Evolutionary conservation across 1,284 basidiomycete species (phyloP).

Genomic region (Ceratobasidium sp.): DNA sequence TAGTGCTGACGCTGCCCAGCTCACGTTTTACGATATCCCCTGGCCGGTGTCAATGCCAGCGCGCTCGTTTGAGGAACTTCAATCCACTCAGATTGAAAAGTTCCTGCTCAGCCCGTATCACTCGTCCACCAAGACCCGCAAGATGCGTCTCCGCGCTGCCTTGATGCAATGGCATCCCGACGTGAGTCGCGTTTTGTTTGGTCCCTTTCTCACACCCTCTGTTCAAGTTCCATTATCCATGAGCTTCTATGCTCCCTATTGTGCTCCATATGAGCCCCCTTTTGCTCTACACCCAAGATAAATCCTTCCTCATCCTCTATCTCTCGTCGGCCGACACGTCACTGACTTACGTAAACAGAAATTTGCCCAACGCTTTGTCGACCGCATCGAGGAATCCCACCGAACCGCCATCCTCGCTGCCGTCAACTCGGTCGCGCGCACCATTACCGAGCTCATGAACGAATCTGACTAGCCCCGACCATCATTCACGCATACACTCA

Average conservation of each 20-base stretch:
- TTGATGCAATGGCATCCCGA: constrained; percentile 77
- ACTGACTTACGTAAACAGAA: constrained; percentile 12
- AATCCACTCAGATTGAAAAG: constrained; percentile 51
- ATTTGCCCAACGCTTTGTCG: constrained; percentile 29
- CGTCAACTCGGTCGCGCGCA: constrained; percentile 33
- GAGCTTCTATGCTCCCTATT: not conserved
- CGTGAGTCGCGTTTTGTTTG: constrained; percentile 32
- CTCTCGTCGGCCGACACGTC: not conserved
- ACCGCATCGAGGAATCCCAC: constrained; percentile 35
- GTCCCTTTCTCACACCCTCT: not conserved
- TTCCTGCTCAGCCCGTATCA: constrained; percentile 63
- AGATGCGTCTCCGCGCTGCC: constrained; percentile 63
- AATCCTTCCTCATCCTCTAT: not conserved
- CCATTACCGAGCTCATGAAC: constrained; percentile 33
- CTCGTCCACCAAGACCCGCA: constrained; percentile 51
- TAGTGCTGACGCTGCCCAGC: constrained; percentile 4
- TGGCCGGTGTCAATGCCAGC: constrained; percentile 58
- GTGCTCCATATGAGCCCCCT: not conserved
- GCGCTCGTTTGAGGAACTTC: constrained; percentile 31
- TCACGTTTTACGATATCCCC: constrained; percentile 60
- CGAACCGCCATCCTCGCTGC: constrained; percentile 31
- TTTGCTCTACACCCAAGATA: constrained; percentile 7
- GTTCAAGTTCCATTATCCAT: constrained; percentile 3
- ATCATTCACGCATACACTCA: too few species aligned
- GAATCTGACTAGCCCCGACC: constrained; percentile 8